Percentiles rank a stretch among this genome's conserved stretches.
phyloP scores from a whole-genome alignment of 73 alveolate genomes.

The Urostyla sp. region DNA sequence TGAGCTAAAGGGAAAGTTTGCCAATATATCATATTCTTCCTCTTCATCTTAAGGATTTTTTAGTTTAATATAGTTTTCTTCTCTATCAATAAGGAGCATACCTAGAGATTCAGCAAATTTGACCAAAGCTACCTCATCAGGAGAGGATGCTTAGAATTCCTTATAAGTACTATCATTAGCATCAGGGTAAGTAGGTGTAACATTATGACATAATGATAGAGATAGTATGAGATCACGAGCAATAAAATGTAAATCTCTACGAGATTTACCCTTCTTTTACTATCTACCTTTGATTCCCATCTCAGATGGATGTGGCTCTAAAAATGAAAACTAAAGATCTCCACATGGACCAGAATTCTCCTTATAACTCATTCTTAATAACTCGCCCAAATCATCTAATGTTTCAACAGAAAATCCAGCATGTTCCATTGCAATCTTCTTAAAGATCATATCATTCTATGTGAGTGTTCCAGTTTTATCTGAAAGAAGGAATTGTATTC shows the following conservation, averaged over 20 bases:
- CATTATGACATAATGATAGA: conserved; percentile 92
- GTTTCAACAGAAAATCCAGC: conserved; percentile 39
- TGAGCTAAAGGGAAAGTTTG: conserved; percentile 85
- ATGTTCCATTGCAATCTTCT: conserved; percentile 64
- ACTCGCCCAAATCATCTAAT: not conserved
- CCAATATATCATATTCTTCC: conserved; percentile 75
- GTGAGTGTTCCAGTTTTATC: conserved; percentile 96
- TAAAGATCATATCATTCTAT: conserved; percentile 90
- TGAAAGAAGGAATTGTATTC: conserved; percentile 84
- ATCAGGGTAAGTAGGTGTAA: conserved; percentile 87
- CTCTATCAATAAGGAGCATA: conserved; percentile 21
- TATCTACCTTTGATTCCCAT: not conserved
- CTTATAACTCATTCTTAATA: not conserved
- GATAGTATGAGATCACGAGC: conserved; percentile 91
- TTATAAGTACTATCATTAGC: conserved; percentile 57
- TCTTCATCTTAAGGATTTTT: conserved; percentile 1
- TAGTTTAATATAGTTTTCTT: conserved; percentile 17
- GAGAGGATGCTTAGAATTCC: conserved; percentile 91
- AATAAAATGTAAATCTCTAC: conserved; percentile 68
- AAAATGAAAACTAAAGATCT: conserved; percentile 32
- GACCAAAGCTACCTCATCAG: conserved; percentile 96
- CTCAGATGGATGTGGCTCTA: too few species aligned
- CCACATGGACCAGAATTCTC: conserved; percentile 41
- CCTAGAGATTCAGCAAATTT: conserved; percentile 84
- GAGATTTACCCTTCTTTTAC: not conserved